Evolutionary conservation across 139 green algal genomes (phyloP).

Genomic region (Pycnococcus provasolii): DNA sequence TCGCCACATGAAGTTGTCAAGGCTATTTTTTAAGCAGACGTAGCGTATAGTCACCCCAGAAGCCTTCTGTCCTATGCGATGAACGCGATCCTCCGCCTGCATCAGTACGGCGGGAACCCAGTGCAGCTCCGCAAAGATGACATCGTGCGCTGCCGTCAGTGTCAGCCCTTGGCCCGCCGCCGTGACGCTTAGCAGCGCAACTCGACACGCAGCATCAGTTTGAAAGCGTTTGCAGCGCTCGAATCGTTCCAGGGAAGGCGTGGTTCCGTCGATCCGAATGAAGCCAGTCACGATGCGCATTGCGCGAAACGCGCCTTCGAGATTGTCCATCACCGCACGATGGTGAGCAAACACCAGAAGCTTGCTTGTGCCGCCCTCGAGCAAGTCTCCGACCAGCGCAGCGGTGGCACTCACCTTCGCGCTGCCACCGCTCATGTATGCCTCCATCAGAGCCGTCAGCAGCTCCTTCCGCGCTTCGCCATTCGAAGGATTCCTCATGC

Average conservation of each 20-base stretch:
- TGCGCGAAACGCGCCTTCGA: conserved; percentile 36
- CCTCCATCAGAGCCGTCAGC: too few species aligned
- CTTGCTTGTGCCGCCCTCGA: conserved; percentile 45
- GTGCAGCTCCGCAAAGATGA: conserved; percentile 45
- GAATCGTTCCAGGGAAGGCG: conserved; percentile 28
- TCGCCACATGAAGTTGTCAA: conserved; percentile 71
- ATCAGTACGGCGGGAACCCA: conserved; percentile 35
- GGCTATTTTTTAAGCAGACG: conserved; percentile 28
- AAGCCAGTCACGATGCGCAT: conserved; percentile 25
- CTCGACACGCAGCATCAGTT: conserved; percentile 4
- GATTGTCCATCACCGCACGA: conserved; percentile 46
- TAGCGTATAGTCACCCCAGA: conserved; percentile 33
- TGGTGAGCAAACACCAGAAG: conserved; percentile 84
- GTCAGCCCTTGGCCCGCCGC: conserved; percentile 61
- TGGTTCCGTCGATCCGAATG: conserved; percentile 64
- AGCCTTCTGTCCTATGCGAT: conserved; percentile 39
- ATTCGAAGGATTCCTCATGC: too few species aligned
- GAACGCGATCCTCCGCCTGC: conserved; percentile 42
- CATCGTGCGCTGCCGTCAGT: conserved; percentile 30
- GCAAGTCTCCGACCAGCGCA: conserved; percentile 27
- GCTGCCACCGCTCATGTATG: too few species aligned
- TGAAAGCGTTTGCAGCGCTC: conserved; percentile 31
- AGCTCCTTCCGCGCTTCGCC: too few species aligned
- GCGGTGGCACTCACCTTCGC: too few species aligned
- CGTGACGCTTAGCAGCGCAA: conserved; percentile 56